Conservation (phyloP, 139 green algal genomes). For the Yamagishiella unicocca region DNA sequence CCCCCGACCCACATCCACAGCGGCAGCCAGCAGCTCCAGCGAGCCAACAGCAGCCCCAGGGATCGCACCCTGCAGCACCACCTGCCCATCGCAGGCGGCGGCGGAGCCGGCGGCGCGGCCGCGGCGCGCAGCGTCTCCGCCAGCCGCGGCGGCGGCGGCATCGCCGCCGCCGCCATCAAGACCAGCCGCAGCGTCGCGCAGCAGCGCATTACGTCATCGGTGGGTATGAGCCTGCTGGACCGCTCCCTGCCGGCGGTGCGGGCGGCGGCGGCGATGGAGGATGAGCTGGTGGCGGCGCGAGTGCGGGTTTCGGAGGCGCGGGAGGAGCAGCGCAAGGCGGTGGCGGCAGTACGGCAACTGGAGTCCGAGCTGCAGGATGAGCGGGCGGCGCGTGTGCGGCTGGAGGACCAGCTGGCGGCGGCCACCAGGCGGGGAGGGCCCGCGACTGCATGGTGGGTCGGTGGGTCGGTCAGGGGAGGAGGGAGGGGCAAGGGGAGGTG, state of each 20-base stretch:
- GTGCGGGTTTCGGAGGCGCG: conserved; percentile 11
- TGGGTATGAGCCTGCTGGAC: conserved; percentile 23
- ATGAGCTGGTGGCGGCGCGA: conserved; percentile 26
- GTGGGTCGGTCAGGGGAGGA: neutral
- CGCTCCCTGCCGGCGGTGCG: conserved; percentile 24
- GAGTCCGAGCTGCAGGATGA: conserved; percentile 23
- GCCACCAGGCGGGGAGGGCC: neutral
- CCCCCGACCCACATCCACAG: neutral
- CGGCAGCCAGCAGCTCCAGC: neutral
- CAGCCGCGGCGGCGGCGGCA: neutral
- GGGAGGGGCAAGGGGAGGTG: neutral
- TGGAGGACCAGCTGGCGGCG: conserved; percentile 24
- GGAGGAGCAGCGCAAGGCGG: conserved; percentile 28
- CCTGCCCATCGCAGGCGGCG: neutral
- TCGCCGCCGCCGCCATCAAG: neutral
- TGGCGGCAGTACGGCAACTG: neutral
- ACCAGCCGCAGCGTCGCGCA: neutral
- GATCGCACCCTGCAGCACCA: neutral
- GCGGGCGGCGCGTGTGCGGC: neutral
- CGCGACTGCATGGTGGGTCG: neutral
- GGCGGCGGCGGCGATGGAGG: conserved; percentile 41
- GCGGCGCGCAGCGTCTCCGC: neutral
- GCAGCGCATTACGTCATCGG: neutral
- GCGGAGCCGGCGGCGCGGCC: conserved; percentile 4
- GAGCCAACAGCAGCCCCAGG: neutral